phyloP scores from a whole-genome alignment of 108 stramenopile species.

The Cyclotella choctawhatcheeana region DNA sequence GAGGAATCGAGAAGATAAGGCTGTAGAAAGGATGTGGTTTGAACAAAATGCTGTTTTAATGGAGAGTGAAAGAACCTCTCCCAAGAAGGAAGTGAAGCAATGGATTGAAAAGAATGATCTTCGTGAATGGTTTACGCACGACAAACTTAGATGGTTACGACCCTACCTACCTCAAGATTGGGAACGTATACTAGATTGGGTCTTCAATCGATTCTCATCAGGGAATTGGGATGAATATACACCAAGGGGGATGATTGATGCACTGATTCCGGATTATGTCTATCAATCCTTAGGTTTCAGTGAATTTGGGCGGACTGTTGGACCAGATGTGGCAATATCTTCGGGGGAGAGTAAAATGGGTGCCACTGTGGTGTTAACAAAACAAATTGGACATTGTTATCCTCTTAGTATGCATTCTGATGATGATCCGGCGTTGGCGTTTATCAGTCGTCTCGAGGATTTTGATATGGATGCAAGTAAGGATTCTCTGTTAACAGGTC shows the following conservation, averaged over 20 bases:
- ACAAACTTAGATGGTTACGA: conserved; percentile 32
- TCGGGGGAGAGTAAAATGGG: conserved; percentile 15
- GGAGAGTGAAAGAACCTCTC: background rate
- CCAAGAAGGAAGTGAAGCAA: too few relatives aligned
- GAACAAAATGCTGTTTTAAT: conserved; percentile 11
- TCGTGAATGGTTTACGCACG: too few relatives aligned
- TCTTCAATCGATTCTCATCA: background rate
- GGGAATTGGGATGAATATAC: conserved; percentile 30
- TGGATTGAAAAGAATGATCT: too few relatives aligned
- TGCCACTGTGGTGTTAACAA: background rate
- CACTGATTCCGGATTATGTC: conserved; percentile 56
- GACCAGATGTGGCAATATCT: conserved; percentile 42
- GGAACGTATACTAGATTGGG: conserved; percentile 54
- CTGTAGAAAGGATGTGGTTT: conserved; percentile 17
- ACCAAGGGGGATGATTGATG: conserved; percentile 59
- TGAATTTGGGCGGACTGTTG: conserved; percentile 18
- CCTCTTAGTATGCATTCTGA: conserved; percentile 43
- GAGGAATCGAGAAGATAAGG: conserved; percentile 4
- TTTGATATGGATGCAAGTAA: background rate
- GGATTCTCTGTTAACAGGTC: conserved; percentile 19
- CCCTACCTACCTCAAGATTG: conserved; percentile 77
- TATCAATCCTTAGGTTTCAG: conserved; percentile 54
- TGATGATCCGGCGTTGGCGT: conserved; percentile 30
- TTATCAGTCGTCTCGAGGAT: conserved; percentile 12
- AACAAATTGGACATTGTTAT: conserved; percentile 35